Conservation (phyloP, 164 flowering plant genomes). For the Kingdonia uniflora region DNA sequence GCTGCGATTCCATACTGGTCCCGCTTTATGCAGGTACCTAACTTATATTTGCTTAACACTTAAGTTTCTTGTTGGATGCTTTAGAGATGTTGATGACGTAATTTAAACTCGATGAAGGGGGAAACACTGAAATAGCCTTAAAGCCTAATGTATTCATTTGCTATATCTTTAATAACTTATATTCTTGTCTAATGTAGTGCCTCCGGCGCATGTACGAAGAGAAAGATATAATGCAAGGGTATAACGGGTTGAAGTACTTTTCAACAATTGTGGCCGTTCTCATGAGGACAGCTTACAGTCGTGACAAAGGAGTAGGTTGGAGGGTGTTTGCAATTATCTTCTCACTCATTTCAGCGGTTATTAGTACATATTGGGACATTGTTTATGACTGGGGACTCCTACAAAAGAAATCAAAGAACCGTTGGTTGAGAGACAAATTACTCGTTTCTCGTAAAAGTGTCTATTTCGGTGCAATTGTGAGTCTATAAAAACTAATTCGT, state of each 20-base stretch:
- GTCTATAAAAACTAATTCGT: not conserved
- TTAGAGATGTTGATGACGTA: too few relatives aligned
- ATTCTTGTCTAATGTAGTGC: conserved; percentile 30
- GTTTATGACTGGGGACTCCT: conserved; percentile 74
- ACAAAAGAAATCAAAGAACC: conserved; percentile 45
- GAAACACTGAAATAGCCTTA: too few relatives aligned
- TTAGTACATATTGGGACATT: conserved; percentile 67
- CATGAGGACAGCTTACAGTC: conserved; percentile 41
- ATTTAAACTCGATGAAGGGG: too few relatives aligned
- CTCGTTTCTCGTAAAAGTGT: conserved; percentile 43
- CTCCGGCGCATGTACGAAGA: conserved; percentile 55
- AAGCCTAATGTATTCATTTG: too few relatives aligned
- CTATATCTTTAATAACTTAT: too few relatives aligned
- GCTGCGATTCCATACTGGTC: conserved; percentile 18
- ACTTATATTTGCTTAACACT: too few relatives aligned
- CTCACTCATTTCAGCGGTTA: conserved; percentile 36
- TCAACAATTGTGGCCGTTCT: conserved; percentile 57
- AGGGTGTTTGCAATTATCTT: conserved; percentile 33
- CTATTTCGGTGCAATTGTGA: conserved; percentile 55
- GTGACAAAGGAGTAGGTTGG: conserved; percentile 30
- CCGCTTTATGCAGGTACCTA: conserved; percentile 21
- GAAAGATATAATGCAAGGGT: conserved; percentile 40
- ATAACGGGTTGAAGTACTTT: conserved; percentile 55
- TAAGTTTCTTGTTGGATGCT: too few relatives aligned
- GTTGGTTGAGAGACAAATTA: conserved; percentile 57